These are phyloP conservation scores for Kodamaea arcana DNA, from an alignment of 1,139 yeast genomes.

Conservation along the genomic window DNA sequence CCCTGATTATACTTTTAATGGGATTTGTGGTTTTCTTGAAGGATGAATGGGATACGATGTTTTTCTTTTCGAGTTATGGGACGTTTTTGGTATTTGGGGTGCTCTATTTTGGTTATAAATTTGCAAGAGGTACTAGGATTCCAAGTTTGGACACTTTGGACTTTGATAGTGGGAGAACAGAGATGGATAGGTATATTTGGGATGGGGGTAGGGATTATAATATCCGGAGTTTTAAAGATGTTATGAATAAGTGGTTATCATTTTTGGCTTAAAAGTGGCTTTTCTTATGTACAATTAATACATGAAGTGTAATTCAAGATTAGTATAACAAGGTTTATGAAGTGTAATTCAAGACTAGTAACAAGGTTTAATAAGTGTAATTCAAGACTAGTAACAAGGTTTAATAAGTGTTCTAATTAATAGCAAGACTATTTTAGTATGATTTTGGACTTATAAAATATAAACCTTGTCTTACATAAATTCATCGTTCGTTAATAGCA, in stretches of 20 bases:
- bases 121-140: conserved; percentile 51
- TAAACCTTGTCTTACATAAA: too few species aligned
- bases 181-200: conserved; percentile 66
- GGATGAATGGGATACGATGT: conserved; percentile 58
- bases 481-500: too few species aligned
- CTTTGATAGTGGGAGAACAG: conserved; percentile 75
- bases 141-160: conserved; percentile 67
- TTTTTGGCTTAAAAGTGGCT: too few species aligned
- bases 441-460: too few species aligned
- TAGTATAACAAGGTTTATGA: too few species aligned
- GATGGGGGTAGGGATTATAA: conserved; percentile 55
- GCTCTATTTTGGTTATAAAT: conserved; percentile 54
- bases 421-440: too few species aligned
- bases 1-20: conserved; percentile 54
- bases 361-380: too few species aligned
- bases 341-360: too few species aligned
- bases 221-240: conserved; percentile 31
- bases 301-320: too few species aligned
- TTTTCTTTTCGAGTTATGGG: conserved; percentile 68
- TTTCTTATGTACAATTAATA: too few species aligned
- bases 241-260: conserved; percentile 32
- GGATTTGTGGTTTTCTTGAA: conserved; percentile 67
- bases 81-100: conserved; percentile 52
- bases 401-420: too few species aligned
- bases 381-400: too few species aligned